A percentile compares a stretch with the other conserved stretches of the same genome.
phyloP scores from a whole-genome alignment of 2,329 filamentous ascomycete genomes.

The Verticillium nonalfalfae region DNA sequence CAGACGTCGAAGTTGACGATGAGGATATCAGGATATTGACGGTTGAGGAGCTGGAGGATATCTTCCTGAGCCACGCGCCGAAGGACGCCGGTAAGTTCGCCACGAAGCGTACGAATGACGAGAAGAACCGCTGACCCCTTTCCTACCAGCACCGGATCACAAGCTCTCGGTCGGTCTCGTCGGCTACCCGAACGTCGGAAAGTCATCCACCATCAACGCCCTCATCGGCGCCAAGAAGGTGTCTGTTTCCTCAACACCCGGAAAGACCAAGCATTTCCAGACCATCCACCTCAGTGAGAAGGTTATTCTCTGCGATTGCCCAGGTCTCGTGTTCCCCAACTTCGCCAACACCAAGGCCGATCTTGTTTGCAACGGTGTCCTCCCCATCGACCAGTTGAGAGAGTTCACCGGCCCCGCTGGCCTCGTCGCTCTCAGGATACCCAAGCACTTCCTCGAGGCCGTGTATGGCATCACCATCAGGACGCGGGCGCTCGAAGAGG shows the following conservation, averaged over 20 bases:
- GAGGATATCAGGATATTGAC: conserved; percentile 76
- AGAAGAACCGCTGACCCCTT: not conserved
- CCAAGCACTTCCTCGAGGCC: conserved; percentile 82
- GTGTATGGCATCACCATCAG: conserved; percentile 89
- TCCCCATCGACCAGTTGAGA: conserved; percentile 93
- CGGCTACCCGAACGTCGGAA: conserved; percentile 97
- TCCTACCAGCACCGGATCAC: conserved; percentile 32
- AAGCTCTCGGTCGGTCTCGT: conserved; percentile 91
- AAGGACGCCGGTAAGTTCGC: conserved; percentile 39
- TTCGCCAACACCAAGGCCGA: conserved; percentile 96
- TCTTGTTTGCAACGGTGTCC: conserved; percentile 86
- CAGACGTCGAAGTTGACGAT: conserved; percentile 34
- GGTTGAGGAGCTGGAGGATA: conserved; percentile 83
- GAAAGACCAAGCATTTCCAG: conserved; percentile 99
- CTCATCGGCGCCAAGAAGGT: conserved; percentile 98
- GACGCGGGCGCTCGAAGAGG: conserved; percentile 78
- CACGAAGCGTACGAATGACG: conserved; percentile 7
- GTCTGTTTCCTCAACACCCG: conserved; percentile 92
- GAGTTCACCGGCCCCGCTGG: conserved; percentile 85
- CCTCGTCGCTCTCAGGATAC: conserved; percentile 79
- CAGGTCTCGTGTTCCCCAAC: conserved; percentile 96
- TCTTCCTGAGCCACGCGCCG: conserved; percentile 72
- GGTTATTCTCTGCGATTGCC: conserved; percentile 93
- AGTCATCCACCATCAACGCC: conserved; percentile 98
- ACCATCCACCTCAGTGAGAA: conserved; percentile 89